Base-by-base conservation (phyloP, 306 rosid species). In the Fragaria vesca region DNA sequence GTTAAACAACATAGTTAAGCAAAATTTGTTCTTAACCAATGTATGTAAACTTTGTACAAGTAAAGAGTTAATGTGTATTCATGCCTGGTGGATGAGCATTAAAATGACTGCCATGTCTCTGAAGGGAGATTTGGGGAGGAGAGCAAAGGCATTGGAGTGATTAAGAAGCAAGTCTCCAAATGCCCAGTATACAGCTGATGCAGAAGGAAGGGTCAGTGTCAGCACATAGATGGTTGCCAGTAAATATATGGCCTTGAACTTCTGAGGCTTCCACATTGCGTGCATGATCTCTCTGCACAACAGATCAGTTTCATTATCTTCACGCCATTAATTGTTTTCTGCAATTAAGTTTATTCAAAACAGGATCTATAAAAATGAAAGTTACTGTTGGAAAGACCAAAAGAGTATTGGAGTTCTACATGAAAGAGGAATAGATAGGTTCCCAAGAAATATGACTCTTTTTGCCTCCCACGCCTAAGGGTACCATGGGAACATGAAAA, bases 261-360 rank as follows among this genome's bases (percentile, higher is more conserved):
- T 95, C 86, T 95, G 96, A 0, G 99, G 99, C 87, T 87, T 95
- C 97, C 97, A 95, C 99, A 95, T 95, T 0, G 99, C 99, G 70
- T 95, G 99, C 99, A 95, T 95, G 54, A 95, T 95, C 75, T 95
- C 99, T 89, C 99, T 95, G 90, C 72, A 73, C 6, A 51, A 40
- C 21, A 71, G 50, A 45, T 70, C 63, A 69, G 48, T 15, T 55
- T 40, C 38, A 17, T 48, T 18, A 66, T 52, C 38, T 28, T 73
- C 26, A 10, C 3, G 5, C 24, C 42, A 75, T 52, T 42, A 52
- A 51, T 54, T 69, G 3, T 63, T 11, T 16, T 63, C 69, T 63
- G 69, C 69, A 63, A 61, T 24, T 12, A 26, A 61, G 4, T 48
- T 48, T 48, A 24, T 63, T 63, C 43, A 61, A 24, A 62, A 15